Conservation (phyloP, 306 rosid species). For the Ormosia semicastrata region DNA sequence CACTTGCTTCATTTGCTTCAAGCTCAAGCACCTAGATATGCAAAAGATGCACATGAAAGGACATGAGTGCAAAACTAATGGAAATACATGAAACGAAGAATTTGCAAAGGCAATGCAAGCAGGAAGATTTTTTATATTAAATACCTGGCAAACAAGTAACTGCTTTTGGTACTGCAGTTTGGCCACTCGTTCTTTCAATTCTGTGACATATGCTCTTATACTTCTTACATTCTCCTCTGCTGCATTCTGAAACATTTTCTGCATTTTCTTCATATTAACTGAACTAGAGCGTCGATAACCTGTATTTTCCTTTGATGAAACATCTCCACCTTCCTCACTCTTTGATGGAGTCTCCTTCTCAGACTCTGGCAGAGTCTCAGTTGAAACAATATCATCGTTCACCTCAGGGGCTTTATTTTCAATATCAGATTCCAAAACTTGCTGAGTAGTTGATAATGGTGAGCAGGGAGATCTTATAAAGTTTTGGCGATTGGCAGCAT, state of each 20-base stretch:
- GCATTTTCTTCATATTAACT: conserved; percentile 99
- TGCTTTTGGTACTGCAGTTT: conserved; percentile 97
- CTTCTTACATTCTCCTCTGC: conserved; percentile 99
- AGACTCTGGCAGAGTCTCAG: conserved; percentile 57
- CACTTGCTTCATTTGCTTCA: conserved; percentile 94
- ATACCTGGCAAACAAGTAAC: conserved; percentile 97
- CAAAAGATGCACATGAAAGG: not conserved
- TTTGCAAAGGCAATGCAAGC: not conserved
- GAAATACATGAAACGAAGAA: conserved; percentile 10
- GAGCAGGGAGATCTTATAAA: conserved; percentile 94
- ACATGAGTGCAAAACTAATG: not conserved
- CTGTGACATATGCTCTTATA: conserved; percentile 94
- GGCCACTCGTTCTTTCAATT: conserved; percentile 98
- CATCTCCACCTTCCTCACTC: conserved; percentile 87
- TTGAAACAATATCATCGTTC: conserved; percentile 51
- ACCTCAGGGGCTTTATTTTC: conserved; percentile 77
- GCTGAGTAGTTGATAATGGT: conserved; percentile 72
- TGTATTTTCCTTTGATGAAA: conserved; percentile 84
- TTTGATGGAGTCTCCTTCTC: conserved; percentile 89
- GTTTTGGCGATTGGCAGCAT: conserved; percentile 54
- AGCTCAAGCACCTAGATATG: conserved; percentile 82
- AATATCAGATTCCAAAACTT: conserved; percentile 65
- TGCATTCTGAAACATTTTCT: conserved; percentile 99
- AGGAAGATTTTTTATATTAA: not conserved
- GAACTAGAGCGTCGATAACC: conserved; percentile 83